Base-by-base conservation (phyloP, 2,329 filamentous ascomycete genomes). In the Clarireedia monteithiana region DNA sequence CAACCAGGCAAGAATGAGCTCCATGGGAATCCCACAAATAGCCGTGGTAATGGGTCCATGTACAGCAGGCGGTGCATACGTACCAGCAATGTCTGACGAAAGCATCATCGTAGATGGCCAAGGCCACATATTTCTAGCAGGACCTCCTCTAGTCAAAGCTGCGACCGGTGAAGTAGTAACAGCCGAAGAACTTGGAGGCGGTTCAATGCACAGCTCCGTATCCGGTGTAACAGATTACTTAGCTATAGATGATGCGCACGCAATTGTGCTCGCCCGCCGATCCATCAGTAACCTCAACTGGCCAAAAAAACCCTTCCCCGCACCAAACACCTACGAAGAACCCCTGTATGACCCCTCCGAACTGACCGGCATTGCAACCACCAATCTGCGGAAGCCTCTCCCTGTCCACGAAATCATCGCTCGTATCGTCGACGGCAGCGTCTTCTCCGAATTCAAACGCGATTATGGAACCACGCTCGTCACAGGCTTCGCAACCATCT, bases 41-140 rank as follows among this genome's bases (percentile, higher is more conserved):
- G 86, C 89, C 9, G 90, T 96, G 2, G 92, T 99, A 48, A 96
- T 99, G 92, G 92, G 92, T 0, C 89, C 92, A 45, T 99, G 94
- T 73, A 99, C 94, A 0, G 92, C 92, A 1, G 92, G 92, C 50
- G 92, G 92, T 48, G 92, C 92, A 24, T 97, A 99, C 70, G 91
- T 97, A 10, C 92, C 92, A 10, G 90, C 89, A 66, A 97, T 99
- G 92, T 92, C 88, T 59, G 94, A 97, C 70, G 94, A 97, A 77
- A 91, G 84, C 69, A 96, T 99, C 71, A 97, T 99, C 62, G 94
- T 97, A 40, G 84, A 90, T 67, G 87, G 91, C 52, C 91, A 96
- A 71, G 92, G 92, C n/a, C 91, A 95, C 63, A 96, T 99, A 69
- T 99, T 97, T 76, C 82, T 99, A 2, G 92, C 92, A 0, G 94